phyloP scores from a whole-genome alignment of 176 grass and related monocot genomes.

The Zoysia pacifica region DNA sequence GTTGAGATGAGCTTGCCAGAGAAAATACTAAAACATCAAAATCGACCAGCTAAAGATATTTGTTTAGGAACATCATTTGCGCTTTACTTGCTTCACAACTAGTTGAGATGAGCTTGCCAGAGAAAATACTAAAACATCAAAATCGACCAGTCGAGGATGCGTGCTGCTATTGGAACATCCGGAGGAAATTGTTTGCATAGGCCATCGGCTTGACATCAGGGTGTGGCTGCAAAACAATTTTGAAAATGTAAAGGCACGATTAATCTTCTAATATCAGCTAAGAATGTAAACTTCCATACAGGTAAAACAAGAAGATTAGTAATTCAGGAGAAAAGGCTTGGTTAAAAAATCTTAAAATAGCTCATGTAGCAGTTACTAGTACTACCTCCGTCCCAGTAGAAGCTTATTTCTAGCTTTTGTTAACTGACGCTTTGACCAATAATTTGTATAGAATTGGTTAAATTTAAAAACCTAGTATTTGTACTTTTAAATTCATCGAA shows the following conservation, averaged over 20 bases:
- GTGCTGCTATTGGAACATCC: slow-evolving; percentile 62
- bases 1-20: slow-evolving; percentile 1
- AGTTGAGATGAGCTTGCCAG: slow-evolving; percentile 1
- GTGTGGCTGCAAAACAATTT: slow-evolving; percentile 54
- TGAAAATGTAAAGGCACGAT: background rate
- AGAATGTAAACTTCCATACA: background rate
- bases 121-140: slow-evolving; percentile 23
- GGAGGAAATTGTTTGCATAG: slow-evolving; percentile 71
- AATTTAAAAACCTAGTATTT: too few relatives aligned
- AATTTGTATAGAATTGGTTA: too few relatives aligned
- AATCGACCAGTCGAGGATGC: slow-evolving; percentile 19
- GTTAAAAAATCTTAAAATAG: background rate
- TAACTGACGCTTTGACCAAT: too few relatives aligned
- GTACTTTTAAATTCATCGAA: too few relatives aligned
- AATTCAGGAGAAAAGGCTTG: background rate
- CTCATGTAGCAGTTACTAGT: background rate
- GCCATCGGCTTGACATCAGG: slow-evolving; percentile 89
- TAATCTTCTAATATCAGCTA: slow-evolving; percentile 1
- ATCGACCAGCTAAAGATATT: background rate
- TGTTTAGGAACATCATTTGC: slow-evolving; percentile 19
- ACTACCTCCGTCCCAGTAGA: too few relatives aligned
- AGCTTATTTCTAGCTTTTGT: too few relatives aligned
- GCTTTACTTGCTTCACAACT: slow-evolving; percentile 19
- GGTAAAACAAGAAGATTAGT: background rate
- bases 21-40: too few relatives aligned